Evolutionary conservation across 2,329 filamentous ascomycete species (phyloP), one percentile per base, ranked within the genome.

Genomic region (Talaromyces sp.): DNA sequence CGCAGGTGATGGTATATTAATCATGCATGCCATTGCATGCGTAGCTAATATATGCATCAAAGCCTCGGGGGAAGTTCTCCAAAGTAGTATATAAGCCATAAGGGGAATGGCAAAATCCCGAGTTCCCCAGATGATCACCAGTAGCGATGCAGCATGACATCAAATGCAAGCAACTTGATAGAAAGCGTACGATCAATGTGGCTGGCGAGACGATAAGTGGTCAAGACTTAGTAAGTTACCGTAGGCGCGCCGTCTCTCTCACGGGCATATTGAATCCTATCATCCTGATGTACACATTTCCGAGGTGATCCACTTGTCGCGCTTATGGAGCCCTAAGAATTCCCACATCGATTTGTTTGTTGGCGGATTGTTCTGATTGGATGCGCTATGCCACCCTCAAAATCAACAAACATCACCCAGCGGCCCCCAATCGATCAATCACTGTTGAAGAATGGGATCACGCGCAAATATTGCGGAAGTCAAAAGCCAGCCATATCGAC

Each of bases 81-180:
- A 13, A 56, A 56, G n/a, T 3, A 56, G 51, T 56, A n/a, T n/a
- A n/a, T n/a, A 36, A 56, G 51, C 10, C 8, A 15, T 8, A 19
- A 53, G 25, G 17, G 25, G 11, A 19, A 54, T 54, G 29, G 53
- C n/a, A 56, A 36, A 56, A 36, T 15, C 19, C 31, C 29, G 31
- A 36, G 31, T 56, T 36, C 53, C 31, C 53, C 29, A 56, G 53
- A 56, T 36, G n/a, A 36, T 56, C 53, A 56, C 53, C 53, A 56
- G 53, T 45, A 43, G 31, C 45, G 49, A 63, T 56, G 49, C 54
- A 63, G 38, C 15, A 63, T 63, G 53, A 53, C 60, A 63, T 63
- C 43, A 29, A 63, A 53, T 38, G 31, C 19, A 22, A 36, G 31
- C 29, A 11, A 34, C 51, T 36, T 56, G 51, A 8, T 36, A 34